phyloP scores from a whole-genome alignment of 129 eudicot genomes.

The Cynara cardunculus region DNA sequence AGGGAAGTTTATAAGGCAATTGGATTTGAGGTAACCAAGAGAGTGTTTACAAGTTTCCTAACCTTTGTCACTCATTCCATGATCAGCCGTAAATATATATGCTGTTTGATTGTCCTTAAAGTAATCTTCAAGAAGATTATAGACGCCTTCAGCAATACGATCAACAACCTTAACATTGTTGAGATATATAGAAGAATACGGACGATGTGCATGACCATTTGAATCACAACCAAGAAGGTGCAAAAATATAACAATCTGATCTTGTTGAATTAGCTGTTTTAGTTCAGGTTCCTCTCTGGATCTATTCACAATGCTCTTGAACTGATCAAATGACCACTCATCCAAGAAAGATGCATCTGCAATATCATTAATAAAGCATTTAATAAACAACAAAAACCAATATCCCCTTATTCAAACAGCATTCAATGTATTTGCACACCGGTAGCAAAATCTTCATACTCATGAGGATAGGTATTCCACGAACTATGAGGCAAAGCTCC shows the following conservation, averaged over 20 bases:
- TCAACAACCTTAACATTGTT: constrained; percentile 97
- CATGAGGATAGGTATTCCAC: constrained; percentile 95
- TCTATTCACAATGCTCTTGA: constrained; percentile 75
- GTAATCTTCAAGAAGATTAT: constrained; percentile 75
- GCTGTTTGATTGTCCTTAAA: constrained; percentile 87
- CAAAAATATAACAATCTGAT: constrained; percentile 75
- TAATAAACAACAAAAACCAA: constrained; percentile 1
- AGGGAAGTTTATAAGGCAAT: neutral
- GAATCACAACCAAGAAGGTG: constrained; percentile 99
- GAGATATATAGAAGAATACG: constrained; percentile 88
- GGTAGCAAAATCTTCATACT: constrained; percentile 96
- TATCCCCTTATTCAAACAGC: neutral
- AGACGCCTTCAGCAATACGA: constrained; percentile 82
- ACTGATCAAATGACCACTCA: constrained; percentile 98
- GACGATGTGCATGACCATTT: constrained; percentile 99
- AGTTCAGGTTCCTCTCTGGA: constrained; percentile 66
- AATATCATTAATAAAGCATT: constrained; percentile 24
- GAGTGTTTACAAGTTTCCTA: neutral
- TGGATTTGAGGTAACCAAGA: neutral
- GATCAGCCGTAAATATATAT: constrained; percentile 96
- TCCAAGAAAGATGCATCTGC: constrained; percentile 99
- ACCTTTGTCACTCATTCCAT: constrained; percentile 99
- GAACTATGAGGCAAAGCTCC: constrained; percentile 88
- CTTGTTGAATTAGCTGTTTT: constrained; percentile 65
- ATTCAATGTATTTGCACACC: constrained; percentile 37